Percentiles rank a stretch among this genome's conserved stretches.
These are phyloP conservation scores for Physaria fendleri DNA, from an alignment of 345 rosid species.

Conservation along the genomic window DNA sequence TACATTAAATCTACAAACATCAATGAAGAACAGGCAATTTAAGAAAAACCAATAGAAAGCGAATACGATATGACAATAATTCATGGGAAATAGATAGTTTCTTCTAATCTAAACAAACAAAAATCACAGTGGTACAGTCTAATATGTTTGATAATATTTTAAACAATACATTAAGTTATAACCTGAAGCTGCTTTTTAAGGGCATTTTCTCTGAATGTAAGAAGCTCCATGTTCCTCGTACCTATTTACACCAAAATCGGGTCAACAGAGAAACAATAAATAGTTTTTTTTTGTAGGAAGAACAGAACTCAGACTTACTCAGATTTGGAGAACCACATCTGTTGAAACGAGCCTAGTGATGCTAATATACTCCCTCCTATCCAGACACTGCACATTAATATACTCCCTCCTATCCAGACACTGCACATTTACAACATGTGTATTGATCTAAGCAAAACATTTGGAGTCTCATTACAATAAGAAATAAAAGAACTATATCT, in stretches of 20 bases:
- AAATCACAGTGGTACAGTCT: too few relatives aligned
- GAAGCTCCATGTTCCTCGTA: constrained; percentile 98
- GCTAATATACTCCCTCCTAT: constrained; percentile 99
- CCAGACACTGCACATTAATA: constrained; percentile 98
- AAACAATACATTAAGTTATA: too few relatives aligned
- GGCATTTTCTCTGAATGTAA: constrained; percentile 93
- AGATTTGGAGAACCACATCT: constrained; percentile 91
- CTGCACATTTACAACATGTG: constrained; percentile 39
- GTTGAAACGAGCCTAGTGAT: constrained; percentile 98
- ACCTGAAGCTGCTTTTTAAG: constrained; percentile 36
- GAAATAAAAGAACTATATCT: constrained; percentile 1
- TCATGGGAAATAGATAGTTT: too few relatives aligned
- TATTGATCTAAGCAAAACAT: background rate
- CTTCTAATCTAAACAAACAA: too few relatives aligned
- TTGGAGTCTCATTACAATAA: background rate
- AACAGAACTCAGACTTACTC: constrained; percentile 23
- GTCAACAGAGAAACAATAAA: constrained; percentile 3
- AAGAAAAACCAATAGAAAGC: too few relatives aligned
- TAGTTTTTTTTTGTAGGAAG: background rate
- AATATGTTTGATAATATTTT: too few relatives aligned
- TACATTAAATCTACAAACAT: too few relatives aligned
- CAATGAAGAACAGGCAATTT: too few relatives aligned
- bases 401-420: constrained; percentile 99
- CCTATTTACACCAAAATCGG: constrained; percentile 35
- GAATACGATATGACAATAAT: too few relatives aligned